phyloP scores from a whole-genome alignment of 176 grass and related monocot genomes.

The Aegilops umbellulata region DNA sequence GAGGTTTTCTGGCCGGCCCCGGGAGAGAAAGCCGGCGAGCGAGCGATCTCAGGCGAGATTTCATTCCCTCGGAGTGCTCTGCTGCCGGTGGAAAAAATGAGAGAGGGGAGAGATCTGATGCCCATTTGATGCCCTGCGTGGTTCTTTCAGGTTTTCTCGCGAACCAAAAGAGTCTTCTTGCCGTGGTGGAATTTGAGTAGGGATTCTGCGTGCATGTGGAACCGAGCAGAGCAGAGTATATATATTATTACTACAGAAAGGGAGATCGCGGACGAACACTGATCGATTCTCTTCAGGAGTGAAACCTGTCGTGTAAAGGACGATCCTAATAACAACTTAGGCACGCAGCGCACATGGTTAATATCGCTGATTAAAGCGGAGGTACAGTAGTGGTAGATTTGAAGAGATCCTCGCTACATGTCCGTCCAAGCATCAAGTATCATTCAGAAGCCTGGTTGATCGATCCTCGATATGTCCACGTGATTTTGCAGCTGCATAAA shows the following conservation, averaged over 20 bases:
- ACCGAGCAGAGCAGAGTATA: not conserved
- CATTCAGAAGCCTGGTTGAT: not conserved
- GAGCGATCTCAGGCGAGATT: conserved; percentile 42
- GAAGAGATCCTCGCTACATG: not conserved
- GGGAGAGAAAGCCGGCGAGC: conserved; percentile 7
- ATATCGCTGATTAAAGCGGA: not conserved
- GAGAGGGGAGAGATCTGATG: conserved; percentile 27
- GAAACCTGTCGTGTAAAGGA: conserved; percentile 24
- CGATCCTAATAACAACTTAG: conserved; percentile 9
- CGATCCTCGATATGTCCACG: not conserved
- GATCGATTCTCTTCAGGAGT: conserved; percentile 9
- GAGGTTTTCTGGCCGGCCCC: not conserved
- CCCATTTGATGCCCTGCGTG: conserved; percentile 29
- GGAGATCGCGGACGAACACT: conserved; percentile 27
- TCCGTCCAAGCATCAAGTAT: not conserved
- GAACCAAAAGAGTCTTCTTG: not conserved
- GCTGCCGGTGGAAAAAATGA: not conserved
- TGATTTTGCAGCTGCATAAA: conserved; percentile 4
- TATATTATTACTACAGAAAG: not conserved
- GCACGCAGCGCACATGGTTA: not conserved
- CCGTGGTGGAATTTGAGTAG: conserved; percentile 6
- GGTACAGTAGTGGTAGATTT: not conserved
- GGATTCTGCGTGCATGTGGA: conserved; percentile 15
- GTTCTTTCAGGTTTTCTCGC: not conserved
- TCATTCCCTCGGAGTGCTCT: conserved; percentile 48